Evolutionary conservation across 2,329 filamentous ascomycete genomes (phyloP).

Genomic region (Ramularia endophylla): DNA sequence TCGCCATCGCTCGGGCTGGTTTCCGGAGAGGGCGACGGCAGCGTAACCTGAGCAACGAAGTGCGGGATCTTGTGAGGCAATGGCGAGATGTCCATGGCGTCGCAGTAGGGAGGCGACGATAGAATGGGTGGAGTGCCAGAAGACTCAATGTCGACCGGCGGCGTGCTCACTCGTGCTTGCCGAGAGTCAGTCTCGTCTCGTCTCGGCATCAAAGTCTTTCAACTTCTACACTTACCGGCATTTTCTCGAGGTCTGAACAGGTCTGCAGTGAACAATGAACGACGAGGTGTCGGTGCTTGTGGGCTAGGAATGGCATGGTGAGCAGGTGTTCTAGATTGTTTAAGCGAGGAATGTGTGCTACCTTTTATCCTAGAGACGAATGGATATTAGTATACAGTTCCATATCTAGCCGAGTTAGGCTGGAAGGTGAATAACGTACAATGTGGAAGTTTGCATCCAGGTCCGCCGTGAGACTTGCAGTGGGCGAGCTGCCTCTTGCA

Average conservation of each 20-base stretch:
- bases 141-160: slow-evolving; percentile 53
- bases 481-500: slow-evolving; percentile 77
- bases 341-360: slow-evolving; percentile 45
- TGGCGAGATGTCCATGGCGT: slow-evolving; percentile 91
- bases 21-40: slow-evolving; percentile 67
- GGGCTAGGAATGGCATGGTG: slow-evolving; percentile 55
- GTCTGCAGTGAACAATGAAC: slow-evolving; percentile 74
- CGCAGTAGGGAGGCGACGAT: slow-evolving; percentile 70
- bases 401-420: too few relatives aligned
- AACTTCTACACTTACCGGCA: slow-evolving; percentile 25
- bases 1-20: slow-evolving; percentile 40
- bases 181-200: slow-evolving; percentile 3
- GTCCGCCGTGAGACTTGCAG: slow-evolving; percentile 84
- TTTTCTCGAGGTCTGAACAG: slow-evolving; percentile 50
- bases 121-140: slow-evolving; percentile 74
- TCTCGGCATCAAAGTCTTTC: neutral
- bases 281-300: slow-evolving; percentile 72
- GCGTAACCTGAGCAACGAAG: slow-evolving; percentile 54
- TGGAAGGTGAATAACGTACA: slow-evolving; percentile 5
- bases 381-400: too few relatives aligned
- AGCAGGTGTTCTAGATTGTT: slow-evolving; percentile 28
- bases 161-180: slow-evolving; percentile 39
- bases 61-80: slow-evolving; percentile 75
- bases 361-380: slow-evolving; percentile 62
- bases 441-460: slow-evolving; percentile 96